These are phyloP conservation scores for Podospora australis DNA, from an alignment of 495 filamentous ascomycete genomes.

Conservation along the genomic window DNA sequence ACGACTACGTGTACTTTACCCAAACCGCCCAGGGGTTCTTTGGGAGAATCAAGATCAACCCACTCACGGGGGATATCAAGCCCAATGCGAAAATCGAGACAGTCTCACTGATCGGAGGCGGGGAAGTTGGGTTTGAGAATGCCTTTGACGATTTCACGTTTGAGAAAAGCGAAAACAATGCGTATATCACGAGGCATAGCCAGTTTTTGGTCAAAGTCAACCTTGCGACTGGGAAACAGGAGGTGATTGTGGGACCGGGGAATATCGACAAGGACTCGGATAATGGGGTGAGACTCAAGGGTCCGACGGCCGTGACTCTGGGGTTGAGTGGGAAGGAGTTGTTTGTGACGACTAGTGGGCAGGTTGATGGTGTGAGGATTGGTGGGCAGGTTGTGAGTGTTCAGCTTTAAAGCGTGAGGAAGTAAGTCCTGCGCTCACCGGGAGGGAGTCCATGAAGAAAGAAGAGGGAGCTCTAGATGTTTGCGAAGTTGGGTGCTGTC, in stretches of 20 bases:
- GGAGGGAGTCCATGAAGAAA: no score
- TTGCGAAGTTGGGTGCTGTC: no score
- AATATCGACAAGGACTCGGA: not conserved
- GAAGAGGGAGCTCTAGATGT: no score
- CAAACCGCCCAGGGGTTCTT: slow-evolving; percentile 32
- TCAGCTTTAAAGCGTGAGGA: not conserved
- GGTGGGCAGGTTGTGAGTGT: slow-evolving; percentile 1
- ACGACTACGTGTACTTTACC: slow-evolving; percentile 33
- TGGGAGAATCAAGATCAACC: slow-evolving; percentile 24
- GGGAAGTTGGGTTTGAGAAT: not conserved
- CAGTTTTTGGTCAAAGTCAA: slow-evolving; percentile 23
- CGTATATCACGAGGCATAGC: slow-evolving; percentile 26
- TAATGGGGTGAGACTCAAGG: not conserved
- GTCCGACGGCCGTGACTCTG: not conserved
- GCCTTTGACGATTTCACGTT: slow-evolving; percentile 30
- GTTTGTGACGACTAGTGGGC: not conserved
- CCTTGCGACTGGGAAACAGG: no score
- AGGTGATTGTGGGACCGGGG: not conserved
- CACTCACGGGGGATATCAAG: slow-evolving; percentile 11
- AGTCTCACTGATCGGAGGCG: not conserved
- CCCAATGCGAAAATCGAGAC: slow-evolving; percentile 15
- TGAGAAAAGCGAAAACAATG: slow-evolving; percentile 18
- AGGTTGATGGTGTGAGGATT: not conserved
- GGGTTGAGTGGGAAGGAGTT: not conserved
- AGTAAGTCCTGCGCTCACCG: no score